phyloP scores from a whole-genome alignment of 495 filamentous ascomycete genomes.

The Sporormia fimetaria region DNA sequence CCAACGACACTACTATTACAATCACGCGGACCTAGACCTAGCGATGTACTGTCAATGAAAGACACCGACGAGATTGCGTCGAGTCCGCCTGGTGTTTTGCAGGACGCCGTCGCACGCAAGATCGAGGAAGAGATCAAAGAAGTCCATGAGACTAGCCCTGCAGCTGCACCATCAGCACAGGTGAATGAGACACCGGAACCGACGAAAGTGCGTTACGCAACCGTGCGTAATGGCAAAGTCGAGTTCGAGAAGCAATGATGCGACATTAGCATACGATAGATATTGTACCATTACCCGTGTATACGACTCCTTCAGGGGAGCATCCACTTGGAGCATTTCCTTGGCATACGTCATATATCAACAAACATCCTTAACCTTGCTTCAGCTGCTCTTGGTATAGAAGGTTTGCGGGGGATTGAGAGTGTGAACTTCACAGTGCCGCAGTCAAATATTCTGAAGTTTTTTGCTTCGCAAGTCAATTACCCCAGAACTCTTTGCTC shows the following conservation, averaged over 20 bases:
- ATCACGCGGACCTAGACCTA: conserved; percentile 60
- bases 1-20: conserved; percentile 78
- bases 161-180: not conserved
- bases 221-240: conserved; percentile 7
- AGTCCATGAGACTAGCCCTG: conserved; percentile 5
- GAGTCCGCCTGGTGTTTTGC: conserved; percentile 45
- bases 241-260: conserved; percentile 6
- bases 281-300: no score
- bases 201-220: conserved; percentile 3
- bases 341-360: no score
- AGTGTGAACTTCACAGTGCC: no score
- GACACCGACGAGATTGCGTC: conserved; percentile 84
- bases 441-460: no score
- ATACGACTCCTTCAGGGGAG: no score
- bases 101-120: conserved; percentile 24
- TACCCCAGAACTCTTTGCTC: not conserved
- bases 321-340: not conserved
- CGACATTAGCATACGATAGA: not conserved
- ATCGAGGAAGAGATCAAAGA: conserved; percentile 19
- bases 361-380: no score
- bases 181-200: not conserved
- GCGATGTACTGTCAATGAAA: conserved; percentile 59
- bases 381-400: no score
- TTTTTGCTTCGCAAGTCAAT: no score
- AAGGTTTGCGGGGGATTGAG: no score